A percentile compares a stretch with the other conserved stretches of the same genome.
Evolutionary conservation across 805 yeast species (phyloP).

Genomic region (Isabelozyma pseudorhagii): DNA sequence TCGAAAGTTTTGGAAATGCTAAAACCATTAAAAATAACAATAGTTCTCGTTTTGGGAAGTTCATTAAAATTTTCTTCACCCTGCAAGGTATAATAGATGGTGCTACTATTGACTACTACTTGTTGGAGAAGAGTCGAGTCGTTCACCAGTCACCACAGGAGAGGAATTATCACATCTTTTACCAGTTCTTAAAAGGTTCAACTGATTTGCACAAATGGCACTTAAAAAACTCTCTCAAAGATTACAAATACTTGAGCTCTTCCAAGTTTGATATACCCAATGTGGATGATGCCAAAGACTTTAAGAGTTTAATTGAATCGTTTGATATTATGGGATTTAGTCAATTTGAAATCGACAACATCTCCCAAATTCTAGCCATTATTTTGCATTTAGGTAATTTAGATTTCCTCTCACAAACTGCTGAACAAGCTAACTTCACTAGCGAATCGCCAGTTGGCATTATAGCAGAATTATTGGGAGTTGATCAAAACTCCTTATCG

Average conservation of each 20-base stretch:
- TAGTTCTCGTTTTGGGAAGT: constrained; percentile 96
- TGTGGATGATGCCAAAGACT: constrained; percentile 74
- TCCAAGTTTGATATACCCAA: constrained; percentile 61
- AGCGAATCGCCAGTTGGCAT: constrained; percentile 47
- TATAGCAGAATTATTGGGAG: constrained; percentile 64
- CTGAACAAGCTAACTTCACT: constrained; percentile 73
- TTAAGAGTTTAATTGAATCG: constrained; percentile 58
- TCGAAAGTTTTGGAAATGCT: constrained; percentile 96
- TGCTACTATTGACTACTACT: constrained; percentile 92
- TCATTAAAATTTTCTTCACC: constrained; percentile 79
- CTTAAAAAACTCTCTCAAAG: constrained; percentile 33
- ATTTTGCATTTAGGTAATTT: constrained; percentile 86
- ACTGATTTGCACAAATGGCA: constrained; percentile 44
- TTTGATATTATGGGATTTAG: constrained; percentile 72
- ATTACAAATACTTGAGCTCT: constrained; percentile 57
- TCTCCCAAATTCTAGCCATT: constrained; percentile 67
- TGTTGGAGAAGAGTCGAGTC: constrained; percentile 91
- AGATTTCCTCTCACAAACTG: constrained; percentile 59
- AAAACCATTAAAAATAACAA: constrained; percentile 92
- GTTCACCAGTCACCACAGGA: constrained; percentile 71
- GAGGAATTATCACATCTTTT: constrained; percentile 91
- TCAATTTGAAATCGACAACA: constrained; percentile 48
- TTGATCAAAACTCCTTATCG: constrained; percentile 49
- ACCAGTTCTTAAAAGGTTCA: constrained; percentile 76
- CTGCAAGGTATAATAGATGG: constrained; percentile 66